Base-by-base conservation (phyloP, 139 green algal genomes). In the Diplosphaera chodatii region DNA sequence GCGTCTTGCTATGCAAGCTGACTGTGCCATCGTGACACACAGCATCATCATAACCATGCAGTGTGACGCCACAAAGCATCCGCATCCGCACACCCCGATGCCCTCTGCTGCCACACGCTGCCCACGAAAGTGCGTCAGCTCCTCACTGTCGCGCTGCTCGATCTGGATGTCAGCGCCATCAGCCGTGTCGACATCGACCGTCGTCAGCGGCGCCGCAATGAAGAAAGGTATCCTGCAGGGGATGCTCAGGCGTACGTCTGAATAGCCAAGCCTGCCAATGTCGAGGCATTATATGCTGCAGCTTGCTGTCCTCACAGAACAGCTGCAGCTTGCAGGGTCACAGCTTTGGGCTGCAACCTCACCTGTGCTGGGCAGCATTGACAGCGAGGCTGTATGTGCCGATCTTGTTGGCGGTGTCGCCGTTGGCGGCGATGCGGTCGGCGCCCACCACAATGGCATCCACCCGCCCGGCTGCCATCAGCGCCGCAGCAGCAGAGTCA, bases 401-500 rank as follows among this genome's bases (percentile, higher is more conserved):
- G 48, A 99, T 96, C 85, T 99, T 96, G 83, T 96, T 96, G 66
- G 90, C 90, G 4, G 89, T 94, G 87, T 97, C 91, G 16, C 91
- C 91, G 69, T 96, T 97, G 34, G 91, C 89, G n/a, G 88, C 84
- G 18, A 95, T 84, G 30, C 90, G 76, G 80, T 99, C 94, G 1
- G 94, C 94, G 4, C 95, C 94, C 32, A 98, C 91, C 32, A 99
- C 91, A 25, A 99, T 83, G 2, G 95, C 95, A 69, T 98, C 87
- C 55, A 97, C 86, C 13, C 56, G 40, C 34, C 76, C 71, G 28
- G 66, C 16, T 6, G 76, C 78, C 91, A 97, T 92, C 4, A 98
- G 85, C 0, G 86, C 82, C 0, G 91, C 89, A 3, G 91, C 93
- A 0, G 93, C 92, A 13, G 86, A 95, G 87, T 98, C 94, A 22